phyloP scores from a whole-genome alignment of 805 yeast genomes.

The Saccharomycopsis lassenensis region DNA sequence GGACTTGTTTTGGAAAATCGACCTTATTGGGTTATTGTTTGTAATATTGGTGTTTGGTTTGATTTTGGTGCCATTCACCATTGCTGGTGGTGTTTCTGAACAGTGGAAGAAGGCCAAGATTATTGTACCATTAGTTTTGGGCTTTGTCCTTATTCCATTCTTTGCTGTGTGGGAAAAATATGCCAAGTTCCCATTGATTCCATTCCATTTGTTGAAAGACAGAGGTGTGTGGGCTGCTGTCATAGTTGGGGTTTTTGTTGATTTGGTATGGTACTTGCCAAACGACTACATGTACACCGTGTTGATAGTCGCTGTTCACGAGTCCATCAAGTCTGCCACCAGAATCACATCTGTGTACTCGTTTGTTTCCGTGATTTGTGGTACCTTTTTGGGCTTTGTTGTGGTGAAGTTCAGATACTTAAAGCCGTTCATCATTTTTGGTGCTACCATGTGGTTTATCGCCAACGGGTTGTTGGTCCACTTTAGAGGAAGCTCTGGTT shows the following conservation, averaged over 20 bases:
- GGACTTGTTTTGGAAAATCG: conserved; percentile 51
- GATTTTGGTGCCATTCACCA: conserved; percentile 59
- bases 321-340: conserved; percentile 51
- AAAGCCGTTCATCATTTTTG: conserved; percentile 50
- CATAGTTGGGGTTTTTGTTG: conserved; percentile 43
- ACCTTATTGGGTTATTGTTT: conserved; percentile 49
- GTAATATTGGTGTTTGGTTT: conserved; percentile 49
- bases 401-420: conserved; percentile 39
- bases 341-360: conserved; percentile 53
- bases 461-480: conserved; percentile 50
- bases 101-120: conserved; percentile 52
- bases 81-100: conserved; percentile 52
- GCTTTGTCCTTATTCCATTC: conserved; percentile 49
- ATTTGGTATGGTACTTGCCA: conserved; percentile 59
- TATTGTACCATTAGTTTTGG: conserved; percentile 62
- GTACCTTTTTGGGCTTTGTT: conserved; percentile 46
- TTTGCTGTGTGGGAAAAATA: conserved; percentile 51
- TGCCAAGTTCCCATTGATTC: conserved; percentile 54
- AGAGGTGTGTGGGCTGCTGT: conserved; percentile 71
- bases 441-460: conserved; percentile 45
- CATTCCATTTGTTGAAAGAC: conserved; percentile 47
- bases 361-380: conserved; percentile 52
- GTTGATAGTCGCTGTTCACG: conserved; percentile 50
- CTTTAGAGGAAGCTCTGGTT: conserved; percentile 41
- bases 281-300: conserved; percentile 60